Evolutionary conservation across 176 grass and related monocot genomes (phyloP).

Genomic region (Triticum dicoccoides): DNA sequence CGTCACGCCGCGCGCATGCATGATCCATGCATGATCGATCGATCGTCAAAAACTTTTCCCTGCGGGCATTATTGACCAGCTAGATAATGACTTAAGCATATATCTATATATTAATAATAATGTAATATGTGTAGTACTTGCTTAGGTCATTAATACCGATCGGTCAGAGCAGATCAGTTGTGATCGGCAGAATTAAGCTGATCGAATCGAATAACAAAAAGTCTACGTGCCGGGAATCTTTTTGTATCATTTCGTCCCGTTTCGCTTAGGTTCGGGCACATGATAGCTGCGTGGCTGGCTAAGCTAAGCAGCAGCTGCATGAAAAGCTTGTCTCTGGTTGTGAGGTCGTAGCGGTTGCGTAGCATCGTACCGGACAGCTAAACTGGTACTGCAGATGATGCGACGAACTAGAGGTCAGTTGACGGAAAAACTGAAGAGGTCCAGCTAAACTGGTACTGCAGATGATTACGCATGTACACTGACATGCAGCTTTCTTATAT

Average conservation of each 20-base stretch:
- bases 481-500: no score
- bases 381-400: no score
- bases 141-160: background rate
- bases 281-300: background rate
- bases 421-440: no score
- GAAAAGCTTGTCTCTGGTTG: slow-evolving; percentile 4
- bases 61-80: background rate
- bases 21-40: no score
- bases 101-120: background rate
- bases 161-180: background rate
- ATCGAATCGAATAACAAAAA: background rate
- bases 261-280: background rate
- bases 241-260: background rate
- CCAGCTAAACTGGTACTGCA: no score
- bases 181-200: background rate
- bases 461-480: no score
- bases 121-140: background rate
- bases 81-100: background rate
- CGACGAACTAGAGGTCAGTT: no score
- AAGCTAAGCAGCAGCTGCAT: no score
- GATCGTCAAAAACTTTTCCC: no score
- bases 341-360: background rate
- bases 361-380: background rate
- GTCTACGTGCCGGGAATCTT: background rate
- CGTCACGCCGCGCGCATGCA: no score